Conservation (phyloP, 306 rosid species). For the Clitoria ternatea region DNA sequence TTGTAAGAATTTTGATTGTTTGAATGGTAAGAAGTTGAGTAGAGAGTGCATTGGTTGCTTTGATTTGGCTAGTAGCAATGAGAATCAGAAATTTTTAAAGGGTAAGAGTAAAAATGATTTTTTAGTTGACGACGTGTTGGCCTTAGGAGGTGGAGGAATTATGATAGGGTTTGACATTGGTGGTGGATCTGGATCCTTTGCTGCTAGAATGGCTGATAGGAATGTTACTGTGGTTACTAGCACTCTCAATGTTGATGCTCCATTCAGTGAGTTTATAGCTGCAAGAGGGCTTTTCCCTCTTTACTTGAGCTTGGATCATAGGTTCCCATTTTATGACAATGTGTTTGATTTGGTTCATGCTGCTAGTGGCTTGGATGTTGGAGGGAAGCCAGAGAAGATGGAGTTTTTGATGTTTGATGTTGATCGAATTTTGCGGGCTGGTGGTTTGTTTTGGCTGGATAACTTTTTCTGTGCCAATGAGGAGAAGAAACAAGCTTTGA, state of each 20-base stretch:
- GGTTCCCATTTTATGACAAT: conserved; percentile 85
- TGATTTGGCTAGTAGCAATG: conserved; percentile 57
- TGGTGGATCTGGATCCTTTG: conserved; percentile 87
- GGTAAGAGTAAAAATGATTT: conserved; percentile 70
- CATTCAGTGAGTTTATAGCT: conserved; percentile 82
- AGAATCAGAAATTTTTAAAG: conserved; percentile 61
- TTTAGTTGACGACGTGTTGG: conserved; percentile 67
- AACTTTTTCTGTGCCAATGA: conserved; percentile 66
- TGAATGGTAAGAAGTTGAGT: conserved; percentile 58
- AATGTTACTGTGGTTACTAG: conserved; percentile 66
- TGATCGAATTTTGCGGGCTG: conserved; percentile 75
- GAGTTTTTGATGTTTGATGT: conserved; percentile 89
- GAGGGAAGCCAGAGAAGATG: conserved; percentile 62
- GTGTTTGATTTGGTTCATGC: conserved; percentile 77
- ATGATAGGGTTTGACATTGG: conserved; percentile 83
- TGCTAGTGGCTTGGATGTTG: conserved; percentile 61
- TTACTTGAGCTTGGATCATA: conserved; percentile 74
- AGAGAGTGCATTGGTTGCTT: conserved; percentile 76
- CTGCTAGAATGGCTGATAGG: conserved; percentile 92
- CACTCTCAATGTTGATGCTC: conserved; percentile 78
- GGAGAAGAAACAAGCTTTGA: conserved; percentile 62
- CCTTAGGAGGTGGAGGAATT: conserved; percentile 71
- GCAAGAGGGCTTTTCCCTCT: conserved; percentile 89
- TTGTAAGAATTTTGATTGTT: conserved; percentile 73
- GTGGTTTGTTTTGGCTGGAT: conserved; percentile 93